Percentiles rank a stretch among this genome's conserved stretches.
These are phyloP conservation scores for Naumovozyma castellii DNA, from an alignment of 805 yeast species.

Conservation along the genomic window DNA sequence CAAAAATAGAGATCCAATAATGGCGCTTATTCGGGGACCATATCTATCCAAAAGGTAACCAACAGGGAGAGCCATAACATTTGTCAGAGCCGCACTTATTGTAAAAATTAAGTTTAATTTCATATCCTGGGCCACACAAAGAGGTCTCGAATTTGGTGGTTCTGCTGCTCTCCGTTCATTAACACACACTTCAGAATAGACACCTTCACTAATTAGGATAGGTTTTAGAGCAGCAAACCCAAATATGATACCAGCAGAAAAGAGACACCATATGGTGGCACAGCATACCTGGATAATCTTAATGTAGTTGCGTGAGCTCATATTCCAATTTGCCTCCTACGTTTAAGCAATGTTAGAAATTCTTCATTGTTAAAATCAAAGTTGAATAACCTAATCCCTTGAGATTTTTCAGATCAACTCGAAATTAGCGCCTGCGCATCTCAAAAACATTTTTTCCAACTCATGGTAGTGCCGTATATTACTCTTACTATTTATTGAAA, in stretches of 20 bases:
- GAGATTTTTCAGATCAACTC: too few relatives aligned
- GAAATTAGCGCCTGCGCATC: too few relatives aligned
- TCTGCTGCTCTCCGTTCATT: constrained; percentile 2
- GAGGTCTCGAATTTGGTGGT: constrained; percentile 6
- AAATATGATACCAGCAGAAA: constrained; percentile 89
- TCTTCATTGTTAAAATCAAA: too few relatives aligned
- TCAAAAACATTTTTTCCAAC: too few relatives aligned
- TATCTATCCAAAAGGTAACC: constrained; percentile 67
- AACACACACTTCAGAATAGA: constrained; percentile 61
- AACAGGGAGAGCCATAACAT: constrained; percentile 71
- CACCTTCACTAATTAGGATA: constrained; percentile 64
- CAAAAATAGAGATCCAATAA: constrained; percentile 57
- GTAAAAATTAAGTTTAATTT: constrained; percentile 77
- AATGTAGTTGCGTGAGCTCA: background rate
- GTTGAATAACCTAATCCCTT: too few relatives aligned
- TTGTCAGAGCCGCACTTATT: constrained; percentile 77
- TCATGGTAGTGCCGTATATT: too few relatives aligned
- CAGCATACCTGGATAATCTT: constrained; percentile 46
- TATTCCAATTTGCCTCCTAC: background rate
- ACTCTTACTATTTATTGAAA: too few relatives aligned
- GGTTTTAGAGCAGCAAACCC: constrained; percentile 95
- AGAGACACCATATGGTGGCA: constrained; percentile 77
- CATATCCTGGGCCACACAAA: constrained; percentile 73
- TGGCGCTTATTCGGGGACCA: constrained; percentile 76
- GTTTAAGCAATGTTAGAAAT: too few relatives aligned